Conservation (phyloP, 306 rosid species). For the Carpinus viminea region DNA sequence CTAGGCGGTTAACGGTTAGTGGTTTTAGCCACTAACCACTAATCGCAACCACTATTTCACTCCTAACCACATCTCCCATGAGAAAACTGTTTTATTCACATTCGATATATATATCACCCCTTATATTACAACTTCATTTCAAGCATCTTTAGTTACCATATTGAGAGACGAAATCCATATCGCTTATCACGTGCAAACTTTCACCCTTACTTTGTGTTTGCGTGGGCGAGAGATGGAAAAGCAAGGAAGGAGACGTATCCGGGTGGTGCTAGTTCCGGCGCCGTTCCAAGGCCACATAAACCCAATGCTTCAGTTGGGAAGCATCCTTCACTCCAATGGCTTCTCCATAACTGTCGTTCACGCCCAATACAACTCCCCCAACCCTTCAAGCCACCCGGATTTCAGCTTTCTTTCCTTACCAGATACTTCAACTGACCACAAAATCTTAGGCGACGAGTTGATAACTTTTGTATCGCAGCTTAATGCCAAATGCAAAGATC, state of each 20-base stretch:
- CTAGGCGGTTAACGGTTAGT: no score
- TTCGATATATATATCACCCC: no score
- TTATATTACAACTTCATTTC: no score
- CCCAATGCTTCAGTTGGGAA: conserved; percentile 43
- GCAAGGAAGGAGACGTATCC: conserved; percentile 1
- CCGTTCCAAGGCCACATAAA: conserved; percentile 46
- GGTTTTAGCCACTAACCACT: no score
- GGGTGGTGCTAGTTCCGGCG: conserved; percentile 29
- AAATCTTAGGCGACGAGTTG: conserved; percentile 25
- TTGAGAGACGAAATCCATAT: no score
- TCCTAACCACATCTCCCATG: no score
- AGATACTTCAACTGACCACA: conserved; percentile 34
- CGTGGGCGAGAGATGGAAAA: conserved; percentile 20
- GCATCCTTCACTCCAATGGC: conserved; percentile 42
- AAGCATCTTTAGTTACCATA: no score
- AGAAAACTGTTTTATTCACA: no score
- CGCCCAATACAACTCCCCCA: conserved; percentile 34
- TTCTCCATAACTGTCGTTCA: conserved; percentile 45
- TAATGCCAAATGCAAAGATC: conserved; percentile 23
- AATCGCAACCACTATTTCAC: no score
- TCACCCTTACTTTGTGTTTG: no score
- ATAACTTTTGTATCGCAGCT: neutral
- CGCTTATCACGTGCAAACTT: no score
- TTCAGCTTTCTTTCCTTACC: conserved; percentile 31
- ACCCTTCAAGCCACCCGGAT: conserved; percentile 41